phyloP scores from a whole-genome alignment of 495 filamentous ascomycete genomes.

The Penicillium antarcticum region DNA sequence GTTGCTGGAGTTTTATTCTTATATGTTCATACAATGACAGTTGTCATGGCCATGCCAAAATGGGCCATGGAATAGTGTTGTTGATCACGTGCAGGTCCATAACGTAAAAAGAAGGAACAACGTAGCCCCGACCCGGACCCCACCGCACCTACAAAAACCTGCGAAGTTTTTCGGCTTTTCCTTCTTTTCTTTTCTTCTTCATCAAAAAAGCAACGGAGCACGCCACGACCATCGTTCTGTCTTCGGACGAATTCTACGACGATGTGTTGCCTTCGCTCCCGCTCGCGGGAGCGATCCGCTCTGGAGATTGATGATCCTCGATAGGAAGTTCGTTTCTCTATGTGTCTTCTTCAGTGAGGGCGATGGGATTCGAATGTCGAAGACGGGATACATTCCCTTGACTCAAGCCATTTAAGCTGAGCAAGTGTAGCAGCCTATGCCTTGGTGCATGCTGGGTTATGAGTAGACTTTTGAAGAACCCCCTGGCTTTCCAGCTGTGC shows the following conservation, averaged over 20 bases:
- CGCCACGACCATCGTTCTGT: conserved; percentile 63
- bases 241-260: conserved; percentile 41
- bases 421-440: neutral
- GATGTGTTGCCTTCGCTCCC: conserved; percentile 60
- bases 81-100: neutral
- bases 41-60: neutral
- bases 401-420: neutral
- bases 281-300: conserved; percentile 44
- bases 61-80: neutral
- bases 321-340: conserved; percentile 64
- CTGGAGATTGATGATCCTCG: conserved; percentile 58
- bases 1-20: neutral
- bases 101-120: conserved; percentile 9
- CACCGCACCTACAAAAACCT: conserved; percentile 23
- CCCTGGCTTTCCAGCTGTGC: no score
- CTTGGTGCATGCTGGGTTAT: neutral
- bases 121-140: conserved; percentile 26
- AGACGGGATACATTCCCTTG: conserved; percentile 56
- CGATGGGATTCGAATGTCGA: conserved; percentile 65
- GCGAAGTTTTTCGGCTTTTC: conserved; percentile 15
- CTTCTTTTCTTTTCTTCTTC: conserved; percentile 42
- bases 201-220: conserved; percentile 60
- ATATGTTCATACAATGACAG: neutral
- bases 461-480: neutral
- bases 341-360: conserved; percentile 63